Conservation (phyloP, 2,329 filamentous ascomycete genomes). For the Hymenoscyphus fraxineus region DNA sequence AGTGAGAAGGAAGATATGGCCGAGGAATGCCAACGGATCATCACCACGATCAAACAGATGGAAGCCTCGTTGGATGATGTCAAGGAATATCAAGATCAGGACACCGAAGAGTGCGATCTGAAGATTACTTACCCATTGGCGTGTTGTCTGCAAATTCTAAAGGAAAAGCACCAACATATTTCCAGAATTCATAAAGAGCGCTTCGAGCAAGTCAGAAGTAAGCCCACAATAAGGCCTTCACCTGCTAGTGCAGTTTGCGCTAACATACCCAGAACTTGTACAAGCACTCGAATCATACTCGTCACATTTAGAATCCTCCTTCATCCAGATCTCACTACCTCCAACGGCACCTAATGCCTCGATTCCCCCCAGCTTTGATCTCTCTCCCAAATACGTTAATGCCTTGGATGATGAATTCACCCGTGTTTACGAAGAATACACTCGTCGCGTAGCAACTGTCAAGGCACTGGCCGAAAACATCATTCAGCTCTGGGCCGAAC, state of each 20-base stretch:
- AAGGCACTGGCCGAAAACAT: slow-evolving; percentile 75
- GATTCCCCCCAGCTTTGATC: slow-evolving; percentile 79
- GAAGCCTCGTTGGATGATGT: slow-evolving; percentile 81
- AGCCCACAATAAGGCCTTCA: slow-evolving; percentile 34
- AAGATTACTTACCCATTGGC: slow-evolving; percentile 79
- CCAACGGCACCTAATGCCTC: slow-evolving; percentile 74
- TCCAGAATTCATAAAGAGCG: slow-evolving; percentile 82
- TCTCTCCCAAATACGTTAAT: slow-evolving; percentile 85
- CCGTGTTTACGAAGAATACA: slow-evolving; percentile 95
- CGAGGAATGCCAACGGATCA: slow-evolving; percentile 83
- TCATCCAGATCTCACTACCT: slow-evolving; percentile 80
- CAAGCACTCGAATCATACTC: slow-evolving; percentile 94
- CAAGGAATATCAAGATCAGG: slow-evolving; percentile 60
- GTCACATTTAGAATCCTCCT: slow-evolving; percentile 86
- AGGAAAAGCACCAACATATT: slow-evolving; percentile 80
- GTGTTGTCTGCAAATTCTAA: slow-evolving; percentile 72
- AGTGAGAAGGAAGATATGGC: slow-evolving; percentile 85
- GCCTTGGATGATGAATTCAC: slow-evolving; percentile 88
- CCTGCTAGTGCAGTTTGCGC: slow-evolving; percentile 10
- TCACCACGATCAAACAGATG: slow-evolving; percentile 89
- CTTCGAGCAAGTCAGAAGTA: slow-evolving; percentile 93
- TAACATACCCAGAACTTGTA: slow-evolving; percentile 67
- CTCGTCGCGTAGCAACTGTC: slow-evolving; percentile 72
- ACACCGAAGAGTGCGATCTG: slow-evolving; percentile 63
- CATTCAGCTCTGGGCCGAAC: slow-evolving; percentile 91